Conservation (phyloP, 257 asterid genomes). For the Marsdenia floribunda region DNA sequence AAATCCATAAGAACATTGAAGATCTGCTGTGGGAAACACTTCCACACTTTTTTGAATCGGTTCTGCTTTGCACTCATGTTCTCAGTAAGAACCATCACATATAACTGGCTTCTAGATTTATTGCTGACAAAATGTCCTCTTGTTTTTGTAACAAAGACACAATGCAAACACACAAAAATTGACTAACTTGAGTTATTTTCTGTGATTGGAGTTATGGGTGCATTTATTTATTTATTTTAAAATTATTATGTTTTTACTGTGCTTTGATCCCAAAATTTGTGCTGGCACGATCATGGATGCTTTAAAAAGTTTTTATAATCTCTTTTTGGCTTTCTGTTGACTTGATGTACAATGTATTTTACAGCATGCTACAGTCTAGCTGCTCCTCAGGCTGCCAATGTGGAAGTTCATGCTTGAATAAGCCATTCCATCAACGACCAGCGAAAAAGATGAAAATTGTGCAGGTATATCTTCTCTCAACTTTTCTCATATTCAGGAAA, state of each 20-base stretch:
- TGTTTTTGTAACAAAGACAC: background rate
- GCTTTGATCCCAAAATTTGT: background rate
- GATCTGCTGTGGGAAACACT: background rate
- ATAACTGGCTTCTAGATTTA: background rate
- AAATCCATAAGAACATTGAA: background rate
- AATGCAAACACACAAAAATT: background rate
- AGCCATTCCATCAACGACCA: slow-evolving; percentile 86
- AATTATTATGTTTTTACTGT: background rate
- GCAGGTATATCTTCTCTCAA: slow-evolving; percentile 42
- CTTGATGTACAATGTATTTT: slow-evolving; percentile 23
- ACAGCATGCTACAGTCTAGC: slow-evolving; percentile 81
- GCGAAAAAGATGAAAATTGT: slow-evolving; percentile 81
- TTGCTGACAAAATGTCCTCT: background rate
- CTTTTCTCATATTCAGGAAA: background rate
- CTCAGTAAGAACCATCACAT: background rate
- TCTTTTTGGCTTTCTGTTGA: slow-evolving; percentile 10
- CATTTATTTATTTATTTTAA: background rate
- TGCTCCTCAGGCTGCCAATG: slow-evolving; percentile 89
- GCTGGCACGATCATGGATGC: background rate
- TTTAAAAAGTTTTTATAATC: background rate
- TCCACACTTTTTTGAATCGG: background rate
- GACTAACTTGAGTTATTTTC: background rate
- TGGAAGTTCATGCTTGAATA: slow-evolving; percentile 77
- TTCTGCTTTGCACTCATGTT: background rate
- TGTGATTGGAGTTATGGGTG: background rate